These are phyloP conservation scores for Alternaria ethzedia DNA, from an alignment of 2,329 filamentous ascomycete genomes.

Conservation along the genomic window DNA sequence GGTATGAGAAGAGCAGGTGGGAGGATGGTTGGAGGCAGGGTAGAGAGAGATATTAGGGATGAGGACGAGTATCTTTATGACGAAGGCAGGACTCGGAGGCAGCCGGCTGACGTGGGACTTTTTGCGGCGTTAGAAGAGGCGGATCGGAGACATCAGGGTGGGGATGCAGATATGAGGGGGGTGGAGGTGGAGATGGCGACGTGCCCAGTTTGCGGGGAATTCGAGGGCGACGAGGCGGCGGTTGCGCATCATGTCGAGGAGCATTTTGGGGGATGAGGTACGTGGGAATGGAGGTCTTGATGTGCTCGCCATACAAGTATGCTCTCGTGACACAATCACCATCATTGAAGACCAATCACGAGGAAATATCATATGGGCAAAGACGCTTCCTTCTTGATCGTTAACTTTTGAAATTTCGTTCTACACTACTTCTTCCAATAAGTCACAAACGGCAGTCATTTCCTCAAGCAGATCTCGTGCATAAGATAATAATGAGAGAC, in stretches of 20 bases:
- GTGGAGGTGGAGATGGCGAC: constrained; percentile 39
- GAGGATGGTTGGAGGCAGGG: constrained; percentile 18
- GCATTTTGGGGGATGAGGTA: constrained; percentile 54
- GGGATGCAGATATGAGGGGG: constrained; percentile 8
- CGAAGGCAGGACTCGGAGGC: constrained; percentile 18
- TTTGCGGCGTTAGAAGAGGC: constrained; percentile 38
- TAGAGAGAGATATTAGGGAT: constrained; percentile 38
- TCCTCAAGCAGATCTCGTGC: neutral
- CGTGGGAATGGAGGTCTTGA: too few relatives aligned
- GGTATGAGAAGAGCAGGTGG: constrained; percentile 5
- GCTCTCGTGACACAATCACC: neutral
- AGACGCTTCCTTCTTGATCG: neutral
- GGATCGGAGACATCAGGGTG: constrained; percentile 32
- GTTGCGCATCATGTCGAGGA: constrained; percentile 70
- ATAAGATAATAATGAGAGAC: neutral
- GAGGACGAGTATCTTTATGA: constrained; percentile 41
- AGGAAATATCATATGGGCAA: neutral
- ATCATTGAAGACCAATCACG: neutral
- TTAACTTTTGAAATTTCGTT: neutral
- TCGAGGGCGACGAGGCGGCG: constrained; percentile 72
- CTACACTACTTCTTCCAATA: neutral
- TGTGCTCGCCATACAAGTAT: neutral
- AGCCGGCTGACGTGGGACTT: constrained; percentile 14
- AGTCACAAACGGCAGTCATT: neutral
- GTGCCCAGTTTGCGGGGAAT: constrained; percentile 71